Percentiles rank a stretch among this genome's conserved stretches.
Evolutionary conservation across 306 rosid species (phyloP).

Genomic region (Cucurbita maxima): DNA sequence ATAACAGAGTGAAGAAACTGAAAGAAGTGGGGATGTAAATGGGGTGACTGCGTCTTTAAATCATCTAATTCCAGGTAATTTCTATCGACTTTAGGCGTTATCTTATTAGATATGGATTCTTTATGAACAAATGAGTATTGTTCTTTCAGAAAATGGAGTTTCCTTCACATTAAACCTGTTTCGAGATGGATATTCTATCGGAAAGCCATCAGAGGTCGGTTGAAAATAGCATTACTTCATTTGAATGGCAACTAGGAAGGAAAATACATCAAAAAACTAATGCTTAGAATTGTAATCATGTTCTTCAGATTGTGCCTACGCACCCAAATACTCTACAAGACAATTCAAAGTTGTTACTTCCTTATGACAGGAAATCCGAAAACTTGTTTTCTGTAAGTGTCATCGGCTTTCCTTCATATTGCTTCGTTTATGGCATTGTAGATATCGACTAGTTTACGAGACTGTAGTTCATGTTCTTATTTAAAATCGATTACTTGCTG

Average conservation of each 20-base stretch:
- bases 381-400: constrained; percentile 64
- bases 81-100: constrained; percentile 20
- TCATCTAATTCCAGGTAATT: constrained; percentile 17
- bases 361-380: constrained; percentile 84
- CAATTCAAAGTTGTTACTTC: constrained; percentile 62
- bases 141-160: constrained; percentile 48
- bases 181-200: constrained; percentile 75
- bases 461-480: not conserved
- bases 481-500: not conserved
- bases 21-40: constrained; percentile 25
- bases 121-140: not conserved
- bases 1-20: constrained; percentile 28
- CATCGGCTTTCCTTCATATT: not conserved
- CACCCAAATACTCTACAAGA: constrained; percentile 38
- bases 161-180: constrained; percentile 73
- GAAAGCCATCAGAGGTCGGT: constrained; percentile 81
- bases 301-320: constrained; percentile 46
- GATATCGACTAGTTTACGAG: not conserved
- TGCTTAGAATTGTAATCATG: constrained; percentile 12
- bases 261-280: not conserved
- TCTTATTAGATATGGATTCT: not conserved
- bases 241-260: not conserved
- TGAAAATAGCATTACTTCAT: constrained; percentile 1
- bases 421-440: not conserved
- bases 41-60: constrained; percentile 1